Conservation (phyloP, 2,329 filamentous ascomycete genomes). For the Rhinocladiella similis region DNA sequence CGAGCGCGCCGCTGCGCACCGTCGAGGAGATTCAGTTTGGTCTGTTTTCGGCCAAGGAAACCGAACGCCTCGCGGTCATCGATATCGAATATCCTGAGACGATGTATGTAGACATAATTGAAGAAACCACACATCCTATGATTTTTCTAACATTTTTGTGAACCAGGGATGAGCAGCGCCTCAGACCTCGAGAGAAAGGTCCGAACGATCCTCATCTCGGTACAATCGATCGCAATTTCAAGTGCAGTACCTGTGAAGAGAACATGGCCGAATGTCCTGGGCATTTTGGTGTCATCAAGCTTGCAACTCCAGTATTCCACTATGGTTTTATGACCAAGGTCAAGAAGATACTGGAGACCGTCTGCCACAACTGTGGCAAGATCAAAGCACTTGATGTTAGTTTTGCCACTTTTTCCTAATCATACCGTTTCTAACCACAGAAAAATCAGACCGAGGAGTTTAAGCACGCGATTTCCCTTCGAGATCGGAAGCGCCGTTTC, state of each 20-base stretch:
- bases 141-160: conserved; percentile 26
- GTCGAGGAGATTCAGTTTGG: conserved; percentile 99
- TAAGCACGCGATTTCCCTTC: conserved; percentile 73
- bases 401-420: conserved; percentile 52
- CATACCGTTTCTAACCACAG: conserved; percentile 38
- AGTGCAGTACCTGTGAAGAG: conserved; percentile 95
- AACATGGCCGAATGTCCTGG: conserved; percentile 94
- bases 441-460: conserved; percentile 55
- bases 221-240: conserved; percentile 92
- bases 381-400: conserved; percentile 97
- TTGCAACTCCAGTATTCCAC: conserved; percentile 94
- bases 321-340: conserved; percentile 97
- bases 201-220: conserved; percentile 95
- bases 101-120: conserved; percentile 57
- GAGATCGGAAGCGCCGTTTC: conserved; percentile 93
- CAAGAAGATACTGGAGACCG: conserved; percentile 98
- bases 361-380: conserved; percentile 99
- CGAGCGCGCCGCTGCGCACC: conserved; percentile 92
- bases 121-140: conserved; percentile 15
- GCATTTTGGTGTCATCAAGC: conserved; percentile 97
- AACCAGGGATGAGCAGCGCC: conserved; percentile 76
- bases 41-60: conserved; percentile 95
- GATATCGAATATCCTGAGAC: conserved; percentile 98
- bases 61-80: conserved; percentile 97
- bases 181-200: conserved; percentile 85